These are phyloP conservation scores for Gaeumannomyces tritici DNA, from an alignment of 2,329 filamentous ascomycete species.

Conservation along the genomic window DNA sequence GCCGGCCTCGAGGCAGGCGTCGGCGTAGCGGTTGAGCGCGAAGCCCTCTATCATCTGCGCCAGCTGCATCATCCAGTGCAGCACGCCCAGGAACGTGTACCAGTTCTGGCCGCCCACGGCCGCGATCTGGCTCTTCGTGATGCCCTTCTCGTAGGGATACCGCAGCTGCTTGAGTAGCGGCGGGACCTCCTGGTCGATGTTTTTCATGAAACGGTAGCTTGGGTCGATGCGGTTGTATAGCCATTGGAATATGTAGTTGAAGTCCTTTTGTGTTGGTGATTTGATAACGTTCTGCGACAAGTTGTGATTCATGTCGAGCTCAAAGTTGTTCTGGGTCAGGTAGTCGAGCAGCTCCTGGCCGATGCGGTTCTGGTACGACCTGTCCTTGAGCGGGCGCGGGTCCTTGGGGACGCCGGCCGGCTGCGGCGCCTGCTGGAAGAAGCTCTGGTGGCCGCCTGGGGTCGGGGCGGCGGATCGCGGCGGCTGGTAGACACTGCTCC, in stretches of 20 bases:
- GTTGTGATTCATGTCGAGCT: constrained; percentile 93
- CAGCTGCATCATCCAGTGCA: constrained; percentile 99
- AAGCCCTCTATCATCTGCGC: constrained; percentile 90
- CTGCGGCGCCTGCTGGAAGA: constrained; percentile 81
- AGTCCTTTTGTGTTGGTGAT: constrained; percentile 95
- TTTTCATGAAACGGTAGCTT: constrained; percentile 84
- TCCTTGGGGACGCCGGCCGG: constrained; percentile 77
- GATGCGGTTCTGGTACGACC: constrained; percentile 70
- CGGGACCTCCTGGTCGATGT: constrained; percentile 90
- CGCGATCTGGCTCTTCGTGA: constrained; percentile 91
- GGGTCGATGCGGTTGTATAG: constrained; percentile 94
- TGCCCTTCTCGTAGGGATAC: constrained; percentile 91
- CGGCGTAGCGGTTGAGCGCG: constrained; percentile 68
- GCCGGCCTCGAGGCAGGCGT: constrained; percentile 79
- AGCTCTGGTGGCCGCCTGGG: constrained; percentile 67
- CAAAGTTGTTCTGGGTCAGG: constrained; percentile 86
- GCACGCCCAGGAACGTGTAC: constrained; percentile 83
- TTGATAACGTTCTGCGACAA: constrained; percentile 86
- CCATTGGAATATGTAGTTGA: constrained; percentile 97
- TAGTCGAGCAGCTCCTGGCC: constrained; percentile 88
- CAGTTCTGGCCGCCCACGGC: constrained; percentile 96
- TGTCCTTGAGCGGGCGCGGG: constrained; percentile 75
- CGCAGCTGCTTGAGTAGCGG: constrained; percentile 85
- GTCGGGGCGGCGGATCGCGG: constrained; percentile 46
- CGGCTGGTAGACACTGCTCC: constrained; percentile 74